Base-by-base conservation (phyloP, 2,329 filamentous ascomycete species). In the Aspergillus thermomutatus region DNA sequence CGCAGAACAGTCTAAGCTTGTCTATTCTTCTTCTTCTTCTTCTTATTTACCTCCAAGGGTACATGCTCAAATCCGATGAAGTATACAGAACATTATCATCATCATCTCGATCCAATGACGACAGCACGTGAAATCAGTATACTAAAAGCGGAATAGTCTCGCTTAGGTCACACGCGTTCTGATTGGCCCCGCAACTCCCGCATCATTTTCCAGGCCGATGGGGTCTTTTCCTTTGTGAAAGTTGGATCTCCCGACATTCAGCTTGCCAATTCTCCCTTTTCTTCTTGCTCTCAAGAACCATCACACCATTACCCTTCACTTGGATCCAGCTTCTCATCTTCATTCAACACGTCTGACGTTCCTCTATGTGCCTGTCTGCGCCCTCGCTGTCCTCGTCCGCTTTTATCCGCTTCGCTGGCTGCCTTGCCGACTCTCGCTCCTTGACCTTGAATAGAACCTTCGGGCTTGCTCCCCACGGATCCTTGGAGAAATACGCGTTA, bases 321-420 rank as follows among this genome's bases (percentile, higher is more conserved):
- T 43, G 31, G 49, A 56, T 49, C 47, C 40, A 53, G 49, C 45
- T 46, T 37, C 21, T 8, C 17, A 50, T 55, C 49, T 45, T 17
- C 21, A 34, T 23, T 43, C 49, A 21, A 19, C 54, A 19, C 19
- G 9, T 23, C 26, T 37, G 47, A 50, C 23, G 54, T 59, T 69
- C 62, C 72, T 74, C 69, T 72, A 74, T 75, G 72, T 71, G 60
- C 70, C 64, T 65, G 60, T 68, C 69, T 73, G 68, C 64, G 64
- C 62, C 66, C 53, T 66, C 63, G 55, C 57, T 62, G 48, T 62
- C 64, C 58, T 65, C 64, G 58, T 70, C 63, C 61, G 62, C 64
- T 64, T 54, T 62, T 55, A 61, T 64, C 58, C 57, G 50, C 56
- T 63, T 59, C 57, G 61, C 66, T 68, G 69, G 67, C 67, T 67